Evolutionary conservation across 495 filamentous ascomycete genomes (phyloP).

Genomic region (Hypomontagnella monticulosa): DNA sequence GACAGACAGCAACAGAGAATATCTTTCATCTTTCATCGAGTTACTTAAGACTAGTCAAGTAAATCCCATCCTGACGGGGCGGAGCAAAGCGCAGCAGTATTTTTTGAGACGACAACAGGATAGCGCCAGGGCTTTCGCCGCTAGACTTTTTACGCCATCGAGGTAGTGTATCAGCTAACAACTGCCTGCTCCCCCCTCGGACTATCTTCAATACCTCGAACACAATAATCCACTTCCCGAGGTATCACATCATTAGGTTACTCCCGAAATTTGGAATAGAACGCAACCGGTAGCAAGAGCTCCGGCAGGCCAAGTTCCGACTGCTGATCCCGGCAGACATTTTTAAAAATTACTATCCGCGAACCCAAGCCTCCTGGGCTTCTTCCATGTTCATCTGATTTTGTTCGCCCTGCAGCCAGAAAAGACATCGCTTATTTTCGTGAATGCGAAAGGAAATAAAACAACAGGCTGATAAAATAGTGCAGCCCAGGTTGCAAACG

Average conservation of each 20-base stretch:
- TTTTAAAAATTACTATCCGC: constrained; percentile 55
- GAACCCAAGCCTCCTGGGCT: constrained; percentile 59
- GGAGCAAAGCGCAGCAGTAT: constrained; percentile 8
- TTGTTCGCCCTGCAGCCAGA: constrained; percentile 50
- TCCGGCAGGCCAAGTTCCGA: constrained; percentile 42
- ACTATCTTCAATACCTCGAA: constrained; percentile 15
- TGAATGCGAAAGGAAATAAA: constrained; percentile 47
- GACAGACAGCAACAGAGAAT: constrained; percentile 45
- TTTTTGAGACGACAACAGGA: constrained; percentile 1
- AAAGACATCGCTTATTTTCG: constrained; percentile 45
- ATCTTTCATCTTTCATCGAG: constrained; percentile 34
- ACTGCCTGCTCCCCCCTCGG: constrained; percentile 15
- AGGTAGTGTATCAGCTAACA: constrained; percentile 6
- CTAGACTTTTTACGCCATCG: constrained; percentile 16
- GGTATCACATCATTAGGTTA: constrained; percentile 42
- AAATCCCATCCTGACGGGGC: constrained; percentile 34
- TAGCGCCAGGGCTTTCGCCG: constrained; percentile 36
- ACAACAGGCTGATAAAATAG: constrained; percentile 47
- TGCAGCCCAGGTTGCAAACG: constrained; percentile 33
- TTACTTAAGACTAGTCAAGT: constrained; percentile 35
- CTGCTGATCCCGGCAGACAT: constrained; percentile 43
- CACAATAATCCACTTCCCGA: constrained; percentile 31
- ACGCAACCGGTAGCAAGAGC: constrained; percentile 20
- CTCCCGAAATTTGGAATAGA: constrained; percentile 26
- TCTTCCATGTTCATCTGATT: constrained; percentile 54